Conservation (phyloP, 352 stramenopile genomes). For the Globisporangium barbulae region DNA sequence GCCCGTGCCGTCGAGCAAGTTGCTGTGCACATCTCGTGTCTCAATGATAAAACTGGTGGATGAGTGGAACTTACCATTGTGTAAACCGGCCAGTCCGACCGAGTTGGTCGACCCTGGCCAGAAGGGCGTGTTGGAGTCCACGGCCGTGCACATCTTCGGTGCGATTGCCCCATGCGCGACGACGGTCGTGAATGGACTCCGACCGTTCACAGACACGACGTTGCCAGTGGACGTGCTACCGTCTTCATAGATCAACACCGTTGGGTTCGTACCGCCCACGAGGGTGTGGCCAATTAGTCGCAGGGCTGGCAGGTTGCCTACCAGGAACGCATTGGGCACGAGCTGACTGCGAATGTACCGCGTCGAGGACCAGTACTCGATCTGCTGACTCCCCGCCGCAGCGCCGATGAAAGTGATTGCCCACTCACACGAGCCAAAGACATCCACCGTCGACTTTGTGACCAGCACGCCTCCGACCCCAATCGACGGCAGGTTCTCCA, state of each 20-base stretch:
- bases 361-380: conserved; percentile 67
- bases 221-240: conserved; percentile 31
- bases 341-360: conserved; percentile 45
- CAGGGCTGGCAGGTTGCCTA: conserved; percentile 48
- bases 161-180: conserved; percentile 61
- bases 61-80: conserved; percentile 65
- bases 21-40: conserved; percentile 88
- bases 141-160: conserved; percentile 60
- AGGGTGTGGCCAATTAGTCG: conserved; percentile 28
- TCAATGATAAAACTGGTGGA: conserved; percentile 90
- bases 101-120: conserved; percentile 58
- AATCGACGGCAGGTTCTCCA: conserved; percentile 67
- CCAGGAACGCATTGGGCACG: conserved; percentile 38
- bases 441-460: conserved; percentile 27
- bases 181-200: conserved; percentile 49
- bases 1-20: conserved; percentile 86
- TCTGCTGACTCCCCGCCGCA: conserved; percentile 34
- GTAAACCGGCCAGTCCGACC: conserved; percentile 57
- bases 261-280: conserved; percentile 27
- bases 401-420: conserved; percentile 60
- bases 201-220: conserved; percentile 32
- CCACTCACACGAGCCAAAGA: conserved; percentile 38
- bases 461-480: conserved; percentile 38
- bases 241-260: conserved; percentile 30
- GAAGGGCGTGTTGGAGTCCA: conserved; percentile 51